phyloP scores from a whole-genome alignment of 345 rosid species.

The Kandelia obovata region DNA sequence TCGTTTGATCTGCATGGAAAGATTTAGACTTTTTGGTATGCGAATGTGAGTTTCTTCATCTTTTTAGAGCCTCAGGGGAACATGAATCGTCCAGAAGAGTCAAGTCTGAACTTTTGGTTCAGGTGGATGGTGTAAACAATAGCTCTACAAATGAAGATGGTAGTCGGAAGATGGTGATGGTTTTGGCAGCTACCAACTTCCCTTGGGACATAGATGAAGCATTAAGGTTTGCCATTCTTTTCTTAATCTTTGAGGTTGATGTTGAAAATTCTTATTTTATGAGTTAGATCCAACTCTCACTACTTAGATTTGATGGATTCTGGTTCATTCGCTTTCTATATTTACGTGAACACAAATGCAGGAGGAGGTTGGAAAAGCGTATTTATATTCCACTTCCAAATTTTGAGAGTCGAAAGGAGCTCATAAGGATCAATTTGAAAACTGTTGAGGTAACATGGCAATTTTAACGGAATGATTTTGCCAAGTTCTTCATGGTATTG shows the following conservation, averaged over 20 bases:
- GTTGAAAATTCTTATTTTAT: background rate
- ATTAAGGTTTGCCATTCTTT: conserved; percentile 51
- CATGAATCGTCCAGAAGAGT: conserved; percentile 99
- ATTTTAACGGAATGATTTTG: background rate
- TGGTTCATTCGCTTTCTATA: background rate
- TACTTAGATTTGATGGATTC: conserved; percentile 9
- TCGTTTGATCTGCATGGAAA: too few relatives aligned
- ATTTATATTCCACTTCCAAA: conserved; percentile 96
- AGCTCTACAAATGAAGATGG: conserved; percentile 90
- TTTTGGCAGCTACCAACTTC: conserved; percentile 96
- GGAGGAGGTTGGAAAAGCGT: conserved; percentile 99
- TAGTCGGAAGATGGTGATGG: conserved; percentile 95
- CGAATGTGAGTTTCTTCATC: background rate
- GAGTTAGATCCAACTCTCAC: too few relatives aligned
- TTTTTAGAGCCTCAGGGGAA: conserved; percentile 86
- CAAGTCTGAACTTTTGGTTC: conserved; percentile 98
- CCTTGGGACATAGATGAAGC: conserved; percentile 99
- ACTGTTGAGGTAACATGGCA: conserved; percentile 73
- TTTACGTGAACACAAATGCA: conserved; percentile 32
- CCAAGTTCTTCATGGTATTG: background rate
- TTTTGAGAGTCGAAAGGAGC: conserved; percentile 98
- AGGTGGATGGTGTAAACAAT: conserved; percentile 97
- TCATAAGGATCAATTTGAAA: conserved; percentile 88
- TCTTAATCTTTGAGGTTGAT: background rate
- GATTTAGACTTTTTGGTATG: too few relatives aligned